Percentiles rank a stretch among this genome's conserved stretches.
These are phyloP conservation scores for Neurospora cerealis DNA, from an alignment of 495 filamentous ascomycete genomes.

Conservation along the genomic window DNA sequence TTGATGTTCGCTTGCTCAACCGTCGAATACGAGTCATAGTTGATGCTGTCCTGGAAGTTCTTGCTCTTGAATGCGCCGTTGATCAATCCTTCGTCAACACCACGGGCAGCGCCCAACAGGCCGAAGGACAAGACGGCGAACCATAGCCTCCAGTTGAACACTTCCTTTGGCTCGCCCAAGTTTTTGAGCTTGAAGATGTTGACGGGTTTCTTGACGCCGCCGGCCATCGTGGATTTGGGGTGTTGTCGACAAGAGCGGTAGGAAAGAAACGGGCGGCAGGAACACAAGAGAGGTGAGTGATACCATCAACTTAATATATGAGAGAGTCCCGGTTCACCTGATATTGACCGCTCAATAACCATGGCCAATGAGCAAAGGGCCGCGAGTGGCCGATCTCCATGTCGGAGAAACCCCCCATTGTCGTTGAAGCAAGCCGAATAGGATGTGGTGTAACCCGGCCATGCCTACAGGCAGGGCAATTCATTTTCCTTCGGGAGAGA, in stretches of 20 bases:
- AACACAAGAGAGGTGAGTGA: background rate
- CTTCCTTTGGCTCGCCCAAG: conserved; percentile 42
- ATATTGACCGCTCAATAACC: background rate
- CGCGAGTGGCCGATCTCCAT: background rate
- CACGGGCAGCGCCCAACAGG: conserved; percentile 58
- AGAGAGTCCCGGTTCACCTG: background rate
- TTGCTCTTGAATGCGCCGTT: conserved; percentile 54
- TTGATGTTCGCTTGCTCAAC: conserved; percentile 52
- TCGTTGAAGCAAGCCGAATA: background rate
- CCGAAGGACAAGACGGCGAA: conserved; percentile 58
- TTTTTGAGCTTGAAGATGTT: conserved; percentile 55
- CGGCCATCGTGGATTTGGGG: conserved; percentile 39
- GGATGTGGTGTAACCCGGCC: background rate
- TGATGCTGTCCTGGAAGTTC: conserved; percentile 51
- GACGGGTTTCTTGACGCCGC: conserved; percentile 53
- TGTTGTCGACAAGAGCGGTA: background rate
- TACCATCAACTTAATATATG: background rate
- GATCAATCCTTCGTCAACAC: conserved; percentile 68
- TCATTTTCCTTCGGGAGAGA: background rate
- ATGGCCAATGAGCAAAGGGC: background rate
- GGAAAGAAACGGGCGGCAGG: background rate
- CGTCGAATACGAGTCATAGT: conserved; percentile 41
- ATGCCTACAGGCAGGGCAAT: background rate
- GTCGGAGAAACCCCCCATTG: background rate
- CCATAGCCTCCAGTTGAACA: conserved; percentile 58